Conservation (phyloP, 2,329 filamentous ascomycete genomes). For the Microthyrium microscopicum region DNA sequence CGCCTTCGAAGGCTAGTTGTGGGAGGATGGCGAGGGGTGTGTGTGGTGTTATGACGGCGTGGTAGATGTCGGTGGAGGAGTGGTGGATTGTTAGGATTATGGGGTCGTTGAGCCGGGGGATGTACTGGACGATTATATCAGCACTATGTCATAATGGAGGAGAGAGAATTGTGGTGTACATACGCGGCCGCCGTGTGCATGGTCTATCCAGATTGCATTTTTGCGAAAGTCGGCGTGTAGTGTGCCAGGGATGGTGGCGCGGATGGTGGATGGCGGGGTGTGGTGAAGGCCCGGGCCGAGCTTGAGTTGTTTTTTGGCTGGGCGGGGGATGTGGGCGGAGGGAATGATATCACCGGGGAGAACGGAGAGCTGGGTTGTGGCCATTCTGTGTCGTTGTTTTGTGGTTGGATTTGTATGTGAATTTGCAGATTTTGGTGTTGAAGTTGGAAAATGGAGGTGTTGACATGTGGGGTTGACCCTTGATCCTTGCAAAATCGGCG, state of each 20-base stretch:
- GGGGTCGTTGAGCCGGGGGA: conserved; percentile 64
- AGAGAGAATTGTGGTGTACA: conserved; percentile 14
- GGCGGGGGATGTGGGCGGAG: conserved; percentile 46
- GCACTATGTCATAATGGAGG: conserved; percentile 13
- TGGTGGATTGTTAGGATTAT: conserved; percentile 76
- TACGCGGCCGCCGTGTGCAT: conserved; percentile 47
- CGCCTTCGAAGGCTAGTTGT: conserved; percentile 82
- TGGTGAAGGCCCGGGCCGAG: conserved; percentile 74
- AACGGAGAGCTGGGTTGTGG: conserved; percentile 46
- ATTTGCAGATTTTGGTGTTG: no score
- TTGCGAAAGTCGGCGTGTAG: conserved; percentile 54
- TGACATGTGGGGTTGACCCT: no score
- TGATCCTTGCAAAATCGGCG: no score
- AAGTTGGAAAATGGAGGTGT: no score
- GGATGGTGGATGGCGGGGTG: conserved; percentile 58
- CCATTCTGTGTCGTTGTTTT: conserved; percentile 27
- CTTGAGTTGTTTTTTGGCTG: conserved; percentile 50
- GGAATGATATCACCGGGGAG: conserved; percentile 70
- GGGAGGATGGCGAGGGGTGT: conserved; percentile 53
- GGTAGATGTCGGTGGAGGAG: conserved; percentile 59
- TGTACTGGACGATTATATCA: conserved; percentile 42
- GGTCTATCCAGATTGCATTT: conserved; percentile 65
- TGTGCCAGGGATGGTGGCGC: conserved; percentile 50
- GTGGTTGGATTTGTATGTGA: no score
- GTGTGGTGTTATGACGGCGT: conserved; percentile 55